phyloP scores from a whole-genome alignment of 768 basidiomycete genomes.

The Leccinum imitatum region DNA sequence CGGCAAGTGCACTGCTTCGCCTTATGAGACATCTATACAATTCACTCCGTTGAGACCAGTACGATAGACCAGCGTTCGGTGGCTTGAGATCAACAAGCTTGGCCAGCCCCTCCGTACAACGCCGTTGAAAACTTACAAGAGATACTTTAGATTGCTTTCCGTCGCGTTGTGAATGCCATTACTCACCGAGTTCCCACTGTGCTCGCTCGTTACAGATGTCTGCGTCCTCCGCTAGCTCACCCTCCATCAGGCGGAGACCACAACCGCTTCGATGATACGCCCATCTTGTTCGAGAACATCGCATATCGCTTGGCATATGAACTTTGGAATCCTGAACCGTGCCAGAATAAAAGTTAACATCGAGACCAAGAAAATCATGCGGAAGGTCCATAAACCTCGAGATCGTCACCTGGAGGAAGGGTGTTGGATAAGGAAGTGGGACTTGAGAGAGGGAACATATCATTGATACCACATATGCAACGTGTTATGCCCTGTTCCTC shows the following conservation, averaged over 20 bases:
- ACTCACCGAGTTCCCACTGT: neutral
- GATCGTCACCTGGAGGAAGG: no score
- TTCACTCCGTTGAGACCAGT: neutral
- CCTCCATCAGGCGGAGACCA: neutral
- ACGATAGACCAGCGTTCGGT: neutral
- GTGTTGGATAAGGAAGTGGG: no score
- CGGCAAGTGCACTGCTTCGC: neutral
- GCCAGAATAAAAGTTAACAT: neutral
- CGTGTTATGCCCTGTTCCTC: no score
- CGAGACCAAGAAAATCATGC: neutral
- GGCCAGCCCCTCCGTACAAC: neutral
- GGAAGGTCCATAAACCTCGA: neutral
- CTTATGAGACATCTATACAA: neutral
- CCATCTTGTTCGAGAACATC: neutral
- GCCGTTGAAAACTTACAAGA: neutral
- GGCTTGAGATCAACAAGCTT: neutral
- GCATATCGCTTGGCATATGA: neutral
- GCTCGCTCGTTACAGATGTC: neutral
- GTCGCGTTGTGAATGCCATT: neutral
- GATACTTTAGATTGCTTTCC: neutral
- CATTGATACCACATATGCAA: no score
- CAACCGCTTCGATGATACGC: neutral
- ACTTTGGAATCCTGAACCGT: neutral
- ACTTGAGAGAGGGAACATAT: no score
- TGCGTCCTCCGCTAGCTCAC: neutral